Evolutionary conservation across 2,329 filamentous ascomycete genomes (phyloP).

Genomic region (Cytospora leucostoma): DNA sequence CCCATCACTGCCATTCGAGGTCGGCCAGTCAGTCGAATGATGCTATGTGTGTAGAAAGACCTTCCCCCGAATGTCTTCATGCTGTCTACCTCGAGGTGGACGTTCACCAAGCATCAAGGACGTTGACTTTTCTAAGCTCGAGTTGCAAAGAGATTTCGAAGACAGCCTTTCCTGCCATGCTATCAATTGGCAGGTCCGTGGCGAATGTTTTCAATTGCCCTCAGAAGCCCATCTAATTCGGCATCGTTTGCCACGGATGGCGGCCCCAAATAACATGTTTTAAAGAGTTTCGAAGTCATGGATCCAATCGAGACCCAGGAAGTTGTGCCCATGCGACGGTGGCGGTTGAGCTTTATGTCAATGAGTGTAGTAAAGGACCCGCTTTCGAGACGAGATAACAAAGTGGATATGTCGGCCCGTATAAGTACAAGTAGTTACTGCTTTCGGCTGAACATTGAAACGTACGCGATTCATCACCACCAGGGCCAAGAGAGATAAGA

Average conservation of each 20-base stretch:
- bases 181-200: not conserved
- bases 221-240: too few relatives aligned
- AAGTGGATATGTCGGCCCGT: slow-evolving; percentile 5
- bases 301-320: not conserved
- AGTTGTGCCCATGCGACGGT: not conserved
- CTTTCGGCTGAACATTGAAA: slow-evolving; percentile 17
- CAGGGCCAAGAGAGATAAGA: slow-evolving; percentile 4
- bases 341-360: slow-evolving; percentile 13
- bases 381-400: slow-evolving; percentile 16
- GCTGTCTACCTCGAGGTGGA: not conserved
- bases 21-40: not conserved
- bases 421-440: not conserved
- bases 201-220: not conserved
- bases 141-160: not conserved
- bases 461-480: slow-evolving; percentile 8
- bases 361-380: slow-evolving; percentile 16
- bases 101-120: not conserved
- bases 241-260: not conserved
- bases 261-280: not conserved
- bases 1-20: not conserved
- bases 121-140: not conserved
- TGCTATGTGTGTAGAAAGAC: not conserved
- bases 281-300: not conserved
- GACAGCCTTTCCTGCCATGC: not conserved
- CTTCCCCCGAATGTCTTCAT: not conserved